Conservation (phyloP, 345 rosid genomes). For the Trapa bicornis region DNA sequence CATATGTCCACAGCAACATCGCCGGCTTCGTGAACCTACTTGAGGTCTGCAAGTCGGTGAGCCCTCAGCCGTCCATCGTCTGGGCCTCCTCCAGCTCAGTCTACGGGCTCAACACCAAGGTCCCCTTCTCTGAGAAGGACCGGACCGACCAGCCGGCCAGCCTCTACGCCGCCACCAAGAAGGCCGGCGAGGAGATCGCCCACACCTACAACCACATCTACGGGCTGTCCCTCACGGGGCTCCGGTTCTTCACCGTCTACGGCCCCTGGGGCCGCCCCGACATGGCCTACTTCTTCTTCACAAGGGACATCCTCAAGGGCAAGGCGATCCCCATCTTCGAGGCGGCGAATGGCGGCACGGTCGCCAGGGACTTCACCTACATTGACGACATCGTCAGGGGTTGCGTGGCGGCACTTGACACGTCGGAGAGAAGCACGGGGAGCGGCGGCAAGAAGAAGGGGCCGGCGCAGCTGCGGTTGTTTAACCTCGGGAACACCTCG, state of each 20-base stretch:
- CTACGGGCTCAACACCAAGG: constrained; percentile 73
- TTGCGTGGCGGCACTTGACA: constrained; percentile 5
- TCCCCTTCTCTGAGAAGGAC: constrained; percentile 63
- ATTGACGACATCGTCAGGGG: constrained; percentile 6
- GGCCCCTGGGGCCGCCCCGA: constrained; percentile 97
- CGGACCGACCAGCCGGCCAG: constrained; percentile 18
- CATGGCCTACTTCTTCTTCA: constrained; percentile 91
- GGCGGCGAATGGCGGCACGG: constrained; percentile 51
- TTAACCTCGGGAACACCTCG: constrained; percentile 5
- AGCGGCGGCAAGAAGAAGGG: constrained; percentile 8
- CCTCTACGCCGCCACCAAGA: constrained; percentile 81
- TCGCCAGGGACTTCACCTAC: constrained; percentile 33
- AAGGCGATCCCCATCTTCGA: constrained; percentile 62
- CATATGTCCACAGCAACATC: constrained; percentile 77
- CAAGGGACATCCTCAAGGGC: constrained; percentile 61
- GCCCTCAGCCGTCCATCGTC: constrained; percentile 77
- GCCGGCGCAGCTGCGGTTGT: constrained; percentile 3
- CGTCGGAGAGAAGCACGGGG: constrained; percentile 5
- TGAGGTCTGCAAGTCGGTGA: constrained; percentile 64
- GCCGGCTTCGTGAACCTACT: constrained; percentile 72
- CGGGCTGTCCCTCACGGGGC: constrained; percentile 72
- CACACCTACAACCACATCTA: constrained; percentile 88
- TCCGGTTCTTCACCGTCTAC: constrained; percentile 78
- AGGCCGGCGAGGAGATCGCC: constrained; percentile 90
- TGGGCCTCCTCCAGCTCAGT: constrained; percentile 92